A percentile compares a stretch with the other conserved stretches of the same genome.
Evolutionary conservation across 1,284 basidiomycete species (phyloP).

Genomic region (Trametes versicolor): DNA sequence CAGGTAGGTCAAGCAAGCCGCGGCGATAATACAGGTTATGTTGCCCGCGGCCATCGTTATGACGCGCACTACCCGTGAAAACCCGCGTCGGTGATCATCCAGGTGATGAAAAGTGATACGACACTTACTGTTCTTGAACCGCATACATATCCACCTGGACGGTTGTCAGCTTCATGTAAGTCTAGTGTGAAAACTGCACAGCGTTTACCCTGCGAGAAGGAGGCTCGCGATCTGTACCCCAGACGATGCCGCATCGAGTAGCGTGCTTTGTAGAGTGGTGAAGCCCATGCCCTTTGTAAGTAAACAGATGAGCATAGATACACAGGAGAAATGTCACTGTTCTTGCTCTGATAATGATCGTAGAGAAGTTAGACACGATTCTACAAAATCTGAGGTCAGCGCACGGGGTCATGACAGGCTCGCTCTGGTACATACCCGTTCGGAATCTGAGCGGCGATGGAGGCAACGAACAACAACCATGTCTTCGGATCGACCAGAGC

Average conservation of each 20-base stretch:
- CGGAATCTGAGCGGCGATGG: constrained; percentile 45
- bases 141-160: constrained; percentile 30
- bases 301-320: neutral
- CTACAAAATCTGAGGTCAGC: constrained; percentile 14
- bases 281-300: constrained; percentile 33
- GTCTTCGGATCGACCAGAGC: constrained; percentile 75
- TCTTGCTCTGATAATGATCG: constrained; percentile 40
- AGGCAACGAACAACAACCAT: constrained; percentile 72
- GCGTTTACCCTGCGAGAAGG: constrained; percentile 35
- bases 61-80: constrained; percentile 24
- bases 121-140: constrained; percentile 35
- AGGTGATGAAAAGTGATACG: neutral
- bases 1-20: constrained; percentile 44
- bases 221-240: constrained; percentile 33
- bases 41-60: constrained; percentile 41
- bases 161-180: neutral
- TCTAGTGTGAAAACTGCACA: too few relatives aligned
- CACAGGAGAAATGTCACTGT: too few relatives aligned
- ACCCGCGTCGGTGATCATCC: neutral
- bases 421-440: constrained; percentile 33
- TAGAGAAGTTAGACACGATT: constrained; percentile 35
- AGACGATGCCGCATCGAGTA: constrained; percentile 34
- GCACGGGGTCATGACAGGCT: neutral
- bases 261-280: constrained; percentile 35
- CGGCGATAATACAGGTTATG: constrained; percentile 44